phyloP scores from a whole-genome alignment of 2,329 filamentous ascomycete species.

The Cladosporium sp. region DNA sequence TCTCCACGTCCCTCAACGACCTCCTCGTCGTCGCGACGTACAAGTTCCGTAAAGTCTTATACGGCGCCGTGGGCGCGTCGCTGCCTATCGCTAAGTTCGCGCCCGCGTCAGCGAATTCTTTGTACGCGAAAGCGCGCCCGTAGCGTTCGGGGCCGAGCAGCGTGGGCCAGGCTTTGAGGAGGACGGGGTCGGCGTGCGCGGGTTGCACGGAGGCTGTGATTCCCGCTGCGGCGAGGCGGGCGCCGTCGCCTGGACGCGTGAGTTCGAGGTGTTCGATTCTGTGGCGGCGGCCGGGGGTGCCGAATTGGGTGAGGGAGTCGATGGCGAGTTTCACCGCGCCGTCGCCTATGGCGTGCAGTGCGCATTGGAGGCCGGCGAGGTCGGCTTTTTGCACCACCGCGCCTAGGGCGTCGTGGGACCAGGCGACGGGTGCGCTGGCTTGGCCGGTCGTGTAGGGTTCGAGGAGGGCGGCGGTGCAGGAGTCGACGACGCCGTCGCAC shows the following conservation, averaged over 20 bases:
- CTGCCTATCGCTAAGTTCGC: constrained; percentile 54
- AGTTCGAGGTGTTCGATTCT: constrained; percentile 64
- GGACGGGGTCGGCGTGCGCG: constrained; percentile 76
- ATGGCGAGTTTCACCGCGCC: constrained; percentile 54
- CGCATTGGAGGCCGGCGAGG: constrained; percentile 53
- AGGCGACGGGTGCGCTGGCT: constrained; percentile 47
- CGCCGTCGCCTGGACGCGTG: constrained; percentile 50
- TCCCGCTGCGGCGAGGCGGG: constrained; percentile 52
- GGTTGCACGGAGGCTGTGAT: constrained; percentile 89
- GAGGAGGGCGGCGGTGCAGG: constrained; percentile 57
- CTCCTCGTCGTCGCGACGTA: constrained; percentile 56
- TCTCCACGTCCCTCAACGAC: constrained; percentile 48
- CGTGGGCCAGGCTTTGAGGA: constrained; percentile 56
- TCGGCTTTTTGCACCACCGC: constrained; percentile 53
- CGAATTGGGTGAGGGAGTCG: constrained; percentile 46
- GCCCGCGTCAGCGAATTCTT: constrained; percentile 53
- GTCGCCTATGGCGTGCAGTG: constrained; percentile 63
- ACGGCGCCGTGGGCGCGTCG: constrained; percentile 57
- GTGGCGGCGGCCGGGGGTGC: constrained; percentile 47
- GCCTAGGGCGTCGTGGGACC: constrained; percentile 49
- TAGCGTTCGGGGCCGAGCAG: constrained; percentile 53
- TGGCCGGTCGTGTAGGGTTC: constrained; percentile 52
- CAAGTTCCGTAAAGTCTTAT: constrained; percentile 51
- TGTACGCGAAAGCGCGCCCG: constrained; percentile 58
- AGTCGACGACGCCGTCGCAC: constrained; percentile 61